Evolutionary conservation across 805 yeast species (phyloP), one percentile per base, ranked within the genome.

Genomic region (Suhomyces sp.): DNA sequence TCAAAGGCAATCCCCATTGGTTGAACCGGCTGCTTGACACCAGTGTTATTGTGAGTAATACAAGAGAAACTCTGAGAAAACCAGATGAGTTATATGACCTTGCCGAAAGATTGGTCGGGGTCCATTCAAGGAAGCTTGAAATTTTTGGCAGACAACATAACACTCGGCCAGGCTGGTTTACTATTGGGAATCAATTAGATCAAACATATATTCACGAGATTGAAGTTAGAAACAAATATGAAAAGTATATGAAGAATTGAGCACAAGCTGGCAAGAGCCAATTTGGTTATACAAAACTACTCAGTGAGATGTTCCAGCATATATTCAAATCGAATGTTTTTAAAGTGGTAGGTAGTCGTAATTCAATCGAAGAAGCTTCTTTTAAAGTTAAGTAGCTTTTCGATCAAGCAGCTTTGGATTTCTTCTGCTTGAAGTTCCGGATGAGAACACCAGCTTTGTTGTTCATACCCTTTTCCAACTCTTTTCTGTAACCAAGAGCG

Each of bases 51-150:
- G 91, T 88, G 1, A 81, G 95, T 6, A 72, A 83, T 1, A 85
- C 97, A 0, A 72, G 96, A 46, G 96, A 90, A 53, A 85, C 95
- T 1, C 80, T 88, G 49, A 72, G 95, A 46, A 90, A 90, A 54
- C 98, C 98, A 0, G 96, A 87, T 54, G 96, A 90, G 52, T 68
- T 74, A 16, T 90, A 90, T 54, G 93, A 82, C 6, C 78, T 91
- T 42, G 82, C 84, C 10, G 97, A 91, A 47, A 65, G 96, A 39
- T 53, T 90, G 26, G 96, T 82, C 4, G 97, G 96, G 0, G 67
- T 67, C 3, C 76, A 79, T 39, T 74, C 88, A 4, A 67, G 95
- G 19, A 90, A 91, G 52, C 65, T 91, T 19, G 97, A 91, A 56
- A 77, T 91, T 2, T 90, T 90, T 61, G 97, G 97, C 4, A 72